Conservation (phyloP, 208 protist genomes). For the Porcisia hertigi region DNA sequence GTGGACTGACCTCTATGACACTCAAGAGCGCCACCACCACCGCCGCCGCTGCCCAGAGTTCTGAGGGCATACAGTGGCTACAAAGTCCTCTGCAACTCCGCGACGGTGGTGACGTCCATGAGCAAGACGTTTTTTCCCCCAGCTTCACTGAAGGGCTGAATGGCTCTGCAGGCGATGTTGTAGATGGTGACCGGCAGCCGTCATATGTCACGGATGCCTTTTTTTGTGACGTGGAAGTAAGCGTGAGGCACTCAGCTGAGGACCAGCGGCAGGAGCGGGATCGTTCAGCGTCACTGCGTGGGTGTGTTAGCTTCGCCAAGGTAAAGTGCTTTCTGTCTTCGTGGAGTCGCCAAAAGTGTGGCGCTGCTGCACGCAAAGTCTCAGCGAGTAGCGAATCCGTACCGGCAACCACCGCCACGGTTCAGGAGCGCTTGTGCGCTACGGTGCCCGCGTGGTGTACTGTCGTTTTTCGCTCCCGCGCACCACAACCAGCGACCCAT, state of each 20-base stretch:
- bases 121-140: neutral
- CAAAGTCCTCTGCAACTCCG: neutral
- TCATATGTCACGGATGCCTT: constrained; percentile 13
- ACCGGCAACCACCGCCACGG: neutral
- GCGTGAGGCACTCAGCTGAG: neutral
- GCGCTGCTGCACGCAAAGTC: neutral
- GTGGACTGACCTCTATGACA: neutral
- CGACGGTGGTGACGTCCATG: neutral
- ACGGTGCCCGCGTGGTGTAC: constrained; percentile 24
- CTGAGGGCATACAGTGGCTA: neutral
- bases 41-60: neutral
- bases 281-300: neutral
- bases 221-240: constrained; percentile 10
- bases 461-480: neutral
- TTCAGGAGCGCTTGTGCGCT: constrained; percentile 1
- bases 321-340: neutral
- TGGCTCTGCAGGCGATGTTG: neutral
- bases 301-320: neutral
- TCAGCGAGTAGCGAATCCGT: neutral
- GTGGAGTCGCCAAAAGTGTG: neutral
- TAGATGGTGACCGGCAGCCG: neutral
- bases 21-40: constrained; percentile 4
- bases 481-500: neutral
- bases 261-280: neutral
- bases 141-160: neutral